Conservation (phyloP, 106 monocot genomes). For the Alisma plantagoaquatica region DNA sequence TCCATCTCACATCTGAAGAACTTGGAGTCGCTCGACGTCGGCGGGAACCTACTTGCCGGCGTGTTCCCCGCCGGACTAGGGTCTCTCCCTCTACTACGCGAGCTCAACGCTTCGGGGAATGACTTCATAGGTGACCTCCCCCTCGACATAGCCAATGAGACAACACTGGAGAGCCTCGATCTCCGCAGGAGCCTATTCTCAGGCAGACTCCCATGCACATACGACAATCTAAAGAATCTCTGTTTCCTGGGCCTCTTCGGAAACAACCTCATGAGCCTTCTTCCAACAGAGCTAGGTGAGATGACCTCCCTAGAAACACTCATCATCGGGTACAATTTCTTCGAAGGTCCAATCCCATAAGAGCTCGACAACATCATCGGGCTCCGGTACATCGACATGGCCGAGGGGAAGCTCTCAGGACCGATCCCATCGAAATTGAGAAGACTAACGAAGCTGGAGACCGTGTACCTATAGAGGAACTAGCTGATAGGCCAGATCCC, state of each 20-base stretch:
- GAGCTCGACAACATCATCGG: background rate
- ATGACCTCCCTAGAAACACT: slow-evolving; percentile 7
- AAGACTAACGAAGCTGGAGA: background rate
- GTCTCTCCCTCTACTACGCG: too few species aligned
- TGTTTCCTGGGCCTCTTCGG: slow-evolving; percentile 45
- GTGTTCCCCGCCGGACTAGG: too few species aligned
- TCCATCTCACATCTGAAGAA: too few species aligned
- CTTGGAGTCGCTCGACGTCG: too few species aligned
- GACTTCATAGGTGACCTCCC: too few species aligned
- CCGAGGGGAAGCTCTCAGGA: background rate
- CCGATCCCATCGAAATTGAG: slow-evolving; percentile 1
- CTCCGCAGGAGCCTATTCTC: slow-evolving; percentile 5
- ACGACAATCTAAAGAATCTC: background rate
- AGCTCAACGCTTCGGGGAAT: slow-evolving; percentile 65
- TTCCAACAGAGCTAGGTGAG: slow-evolving; percentile 49
- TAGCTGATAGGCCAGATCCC: background rate
- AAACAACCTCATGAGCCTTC: slow-evolving; percentile 55
- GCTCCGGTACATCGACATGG: slow-evolving; percentile 9
- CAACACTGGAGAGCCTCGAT: too few species aligned
- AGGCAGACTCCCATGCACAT: background rate
- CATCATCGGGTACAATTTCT: slow-evolving; percentile 6
- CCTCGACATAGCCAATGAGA: too few species aligned
- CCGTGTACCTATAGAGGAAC: slow-evolving; percentile 5
- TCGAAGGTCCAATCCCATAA: slow-evolving; percentile 2
- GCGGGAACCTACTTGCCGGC: too few species aligned